Evolutionary conservation across 352 stramenopile species (phyloP), one percentile per base, ranked within the genome.

Genomic region (Achlya hypogyna): DNA sequence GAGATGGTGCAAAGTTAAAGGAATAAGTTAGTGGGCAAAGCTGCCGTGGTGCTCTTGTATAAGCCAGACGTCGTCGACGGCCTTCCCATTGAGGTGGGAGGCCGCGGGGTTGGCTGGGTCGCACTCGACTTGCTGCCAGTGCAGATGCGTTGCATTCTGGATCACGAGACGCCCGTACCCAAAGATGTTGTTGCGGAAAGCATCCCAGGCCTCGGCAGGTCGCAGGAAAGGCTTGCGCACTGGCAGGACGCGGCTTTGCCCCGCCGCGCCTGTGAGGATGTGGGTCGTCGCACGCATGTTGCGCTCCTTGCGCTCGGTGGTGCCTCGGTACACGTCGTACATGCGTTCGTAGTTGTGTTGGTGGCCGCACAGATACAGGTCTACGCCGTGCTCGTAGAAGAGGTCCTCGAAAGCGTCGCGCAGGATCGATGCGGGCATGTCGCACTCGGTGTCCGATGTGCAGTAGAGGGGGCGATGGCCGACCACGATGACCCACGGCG

Each of bases 321-420:
- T 35, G 2, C 70, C 78, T 25, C 77, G 76, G 71, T 91, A 93
- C 6, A 96, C 74, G 68, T 95, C 87, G 54, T 82, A 95, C 20
- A 82, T 85, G 38, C 88, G 81, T 68, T 96, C 88, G 74, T 95
- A 96, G 74, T 96, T 96, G 80, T 96, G 88, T 67, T 95, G 85
- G 72, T 96, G 88, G 10, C 88, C 88, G 47, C 84, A 93, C 23
- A 96, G 71, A 74, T 95, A 96, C 29, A 96, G 70, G 54, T 96
- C 87, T 18, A 96, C 87, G 42, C 85, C 85, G 58, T 90, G 69
- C 22, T 75, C 53, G 67, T 86, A 92, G 51, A 95, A 89, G 22
- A 91, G 69, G 25, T 93, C 78, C 58, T 96, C 86, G 40, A 96
- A 77, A 10, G 74, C 77, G 31, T 77, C 70, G 1, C 84, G 78